Conservation (phyloP, 179 eudicot species). For the Beta lomatogona region DNA sequence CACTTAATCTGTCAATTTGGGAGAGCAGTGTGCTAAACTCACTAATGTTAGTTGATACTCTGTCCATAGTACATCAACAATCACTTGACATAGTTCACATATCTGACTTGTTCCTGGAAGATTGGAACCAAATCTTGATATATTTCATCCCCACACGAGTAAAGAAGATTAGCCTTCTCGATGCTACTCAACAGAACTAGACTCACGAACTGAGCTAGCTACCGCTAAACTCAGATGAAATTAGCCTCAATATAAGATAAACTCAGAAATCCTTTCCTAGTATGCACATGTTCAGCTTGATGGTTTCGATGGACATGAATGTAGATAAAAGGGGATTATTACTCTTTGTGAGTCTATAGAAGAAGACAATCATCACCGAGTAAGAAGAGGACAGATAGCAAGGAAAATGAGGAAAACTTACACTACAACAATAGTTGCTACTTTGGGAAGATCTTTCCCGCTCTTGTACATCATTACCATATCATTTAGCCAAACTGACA, state of each 20-base stretch:
- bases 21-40: not conserved
- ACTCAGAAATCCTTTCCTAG: not conserved
- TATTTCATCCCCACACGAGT: not conserved
- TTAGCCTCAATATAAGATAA: not conserved
- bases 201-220: not conserved
- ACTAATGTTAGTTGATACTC: not conserved
- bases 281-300: not conserved
- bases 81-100: not conserved
- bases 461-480: constrained; percentile 51
- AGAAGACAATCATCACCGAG: not conserved
- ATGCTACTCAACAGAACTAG: not conserved
- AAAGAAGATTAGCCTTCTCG: not conserved
- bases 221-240: not conserved
- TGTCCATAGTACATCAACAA: not conserved
- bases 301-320: not conserved
- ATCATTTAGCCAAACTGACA: constrained; percentile 79
- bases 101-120: not conserved
- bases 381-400: not conserved
- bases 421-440: constrained; percentile 84
- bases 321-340: not conserved
- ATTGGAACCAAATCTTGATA: not conserved
- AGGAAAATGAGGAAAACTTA: constrained; percentile 44
- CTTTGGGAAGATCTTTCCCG: constrained; percentile 78
- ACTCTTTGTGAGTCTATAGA: not conserved
- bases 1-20: not conserved